Percentiles rank a stretch among this genome's conserved stretches.
Conservation (phyloP, 768 basidiomycete genomes). For the Boletellus ananas region DNA sequence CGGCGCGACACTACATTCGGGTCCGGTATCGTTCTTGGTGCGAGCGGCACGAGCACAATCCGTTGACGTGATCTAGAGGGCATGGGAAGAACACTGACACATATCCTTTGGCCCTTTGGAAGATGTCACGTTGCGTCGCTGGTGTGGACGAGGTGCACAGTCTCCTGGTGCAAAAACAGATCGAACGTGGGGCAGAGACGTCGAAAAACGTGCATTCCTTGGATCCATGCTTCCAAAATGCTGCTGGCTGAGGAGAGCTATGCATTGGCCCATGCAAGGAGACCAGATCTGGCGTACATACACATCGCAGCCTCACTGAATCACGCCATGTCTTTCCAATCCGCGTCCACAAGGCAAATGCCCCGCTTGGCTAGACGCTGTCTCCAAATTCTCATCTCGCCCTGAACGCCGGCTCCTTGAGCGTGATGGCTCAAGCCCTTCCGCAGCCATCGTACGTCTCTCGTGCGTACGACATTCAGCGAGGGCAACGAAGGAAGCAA, state of each 20-base stretch:
- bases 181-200: too few species aligned
- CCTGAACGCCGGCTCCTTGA: constrained; percentile 72
- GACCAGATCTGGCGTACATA: constrained; percentile 10
- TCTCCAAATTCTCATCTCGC: constrained; percentile 75
- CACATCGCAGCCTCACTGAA: background rate
- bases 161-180: too few species aligned
- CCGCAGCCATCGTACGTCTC: constrained; percentile 72
- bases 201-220: background rate
- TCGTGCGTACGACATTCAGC: constrained; percentile 52
- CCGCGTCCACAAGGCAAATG: constrained; percentile 64
- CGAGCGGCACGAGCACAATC: too few species aligned
- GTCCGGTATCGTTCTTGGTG: too few species aligned
- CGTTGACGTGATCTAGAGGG: too few species aligned
- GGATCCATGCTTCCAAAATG: background rate
- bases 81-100: too few species aligned
- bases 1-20: too few species aligned
- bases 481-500: constrained; percentile 54
- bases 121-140: too few species aligned
- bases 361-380: constrained; percentile 53
- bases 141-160: too few species aligned
- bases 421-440: constrained; percentile 63
- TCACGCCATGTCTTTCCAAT: constrained; percentile 54
- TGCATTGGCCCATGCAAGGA: background rate
- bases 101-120: too few species aligned
- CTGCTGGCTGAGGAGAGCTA: constrained; percentile 5